Evolutionary conservation across 129 eudicot genomes (phyloP).

Genomic region (Flaveria ramosissima): DNA sequence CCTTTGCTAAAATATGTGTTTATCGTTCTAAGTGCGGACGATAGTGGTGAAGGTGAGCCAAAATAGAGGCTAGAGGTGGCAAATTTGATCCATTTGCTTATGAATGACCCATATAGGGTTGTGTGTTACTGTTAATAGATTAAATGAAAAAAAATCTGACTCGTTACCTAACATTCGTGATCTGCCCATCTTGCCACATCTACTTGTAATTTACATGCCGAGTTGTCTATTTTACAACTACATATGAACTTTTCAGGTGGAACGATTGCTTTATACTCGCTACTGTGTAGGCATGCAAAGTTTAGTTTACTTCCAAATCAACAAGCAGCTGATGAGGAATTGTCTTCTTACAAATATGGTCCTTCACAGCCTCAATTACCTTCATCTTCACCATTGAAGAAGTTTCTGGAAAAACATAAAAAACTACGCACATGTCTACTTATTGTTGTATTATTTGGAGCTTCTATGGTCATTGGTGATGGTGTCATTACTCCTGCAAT

Average conservation of each 20-base stretch:
- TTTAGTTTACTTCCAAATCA: slow-evolving; percentile 89
- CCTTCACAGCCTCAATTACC: slow-evolving; percentile 41
- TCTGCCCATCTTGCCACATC: background rate
- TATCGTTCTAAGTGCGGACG: slow-evolving; percentile 66
- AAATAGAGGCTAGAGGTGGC: slow-evolving; percentile 6
- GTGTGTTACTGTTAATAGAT: background rate
- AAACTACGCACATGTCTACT: slow-evolving; percentile 60
- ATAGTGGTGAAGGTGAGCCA: slow-evolving; percentile 81
- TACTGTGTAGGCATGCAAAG: slow-evolving; percentile 90
- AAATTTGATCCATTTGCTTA: background rate
- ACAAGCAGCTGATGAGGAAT: slow-evolving; percentile 96
- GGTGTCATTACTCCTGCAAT: slow-evolving; percentile 95
- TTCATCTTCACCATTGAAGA: slow-evolving; percentile 50
- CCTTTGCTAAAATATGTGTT: slow-evolving; percentile 77
- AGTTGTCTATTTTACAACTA: background rate
- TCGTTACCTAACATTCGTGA: background rate
- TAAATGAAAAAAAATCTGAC: background rate
- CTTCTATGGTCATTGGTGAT: slow-evolving; percentile 89
- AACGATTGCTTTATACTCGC: slow-evolving; percentile 87
- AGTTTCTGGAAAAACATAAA: slow-evolving; percentile 72
- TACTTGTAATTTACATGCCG: background rate
- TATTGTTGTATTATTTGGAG: slow-evolving; percentile 72
- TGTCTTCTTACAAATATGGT: slow-evolving; percentile 72
- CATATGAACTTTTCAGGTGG: slow-evolving; percentile 60
- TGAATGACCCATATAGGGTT: background rate